These are phyloP conservation scores for Geum urbanum DNA, from an alignment of 306 rosid genomes.

Conservation along the genomic window DNA sequence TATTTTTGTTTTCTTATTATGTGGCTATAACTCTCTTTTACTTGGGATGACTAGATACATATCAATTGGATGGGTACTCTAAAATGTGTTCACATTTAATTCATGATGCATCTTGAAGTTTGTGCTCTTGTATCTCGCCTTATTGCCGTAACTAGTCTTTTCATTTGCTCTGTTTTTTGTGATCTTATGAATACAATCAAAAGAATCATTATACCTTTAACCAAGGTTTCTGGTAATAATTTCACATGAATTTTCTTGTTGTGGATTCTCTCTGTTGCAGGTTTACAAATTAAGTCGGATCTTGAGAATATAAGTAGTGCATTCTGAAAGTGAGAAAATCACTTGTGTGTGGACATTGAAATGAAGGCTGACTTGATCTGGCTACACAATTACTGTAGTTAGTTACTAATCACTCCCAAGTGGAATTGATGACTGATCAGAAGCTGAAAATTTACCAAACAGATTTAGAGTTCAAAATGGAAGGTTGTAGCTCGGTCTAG, in stretches of 20 bases:
- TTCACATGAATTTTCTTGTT: constrained; percentile 7
- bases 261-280: constrained; percentile 33
- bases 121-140: not conserved
- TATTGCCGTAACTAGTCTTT: not conserved
- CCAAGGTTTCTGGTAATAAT: not conserved
- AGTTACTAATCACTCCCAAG: not conserved
- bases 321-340: not conserved
- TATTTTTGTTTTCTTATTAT: not conserved
- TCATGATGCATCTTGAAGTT: not conserved
- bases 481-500: not conserved
- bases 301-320: constrained; percentile 52
- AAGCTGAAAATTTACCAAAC: not conserved
- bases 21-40: not conserved
- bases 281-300: constrained; percentile 78
- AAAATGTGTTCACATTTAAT: not conserved
- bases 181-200: not conserved
- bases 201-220: not conserved
- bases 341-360: constrained; percentile 7
- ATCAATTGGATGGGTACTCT: not conserved
- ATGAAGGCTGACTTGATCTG: not conserved
- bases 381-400: not conserved
- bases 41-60: not conserved
- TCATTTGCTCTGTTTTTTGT: not conserved
- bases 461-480: not conserved
- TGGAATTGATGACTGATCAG: not conserved